Evolutionary conservation across 352 stramenopile species (phyloP), one percentile per base, ranked within the genome.

Genomic region (Pythium biforme): DNA sequence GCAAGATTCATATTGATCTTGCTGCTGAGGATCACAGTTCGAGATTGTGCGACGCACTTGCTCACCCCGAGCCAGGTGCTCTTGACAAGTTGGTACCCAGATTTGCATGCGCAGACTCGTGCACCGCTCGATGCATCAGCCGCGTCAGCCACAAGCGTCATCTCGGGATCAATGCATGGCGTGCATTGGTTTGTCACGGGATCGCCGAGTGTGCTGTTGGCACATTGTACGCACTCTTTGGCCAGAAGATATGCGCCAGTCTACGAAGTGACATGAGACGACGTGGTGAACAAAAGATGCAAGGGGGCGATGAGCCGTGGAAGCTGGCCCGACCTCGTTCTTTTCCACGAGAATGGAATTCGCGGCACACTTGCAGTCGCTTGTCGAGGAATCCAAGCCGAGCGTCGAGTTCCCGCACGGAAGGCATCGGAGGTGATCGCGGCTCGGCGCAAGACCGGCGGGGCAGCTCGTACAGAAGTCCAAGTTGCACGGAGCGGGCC

Each of bases 121-220:
- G 23, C 33, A 19, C 72, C 52, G 20, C 46, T 53, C 4, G 23
- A 49, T n/a, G 72, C 69, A 22, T 72, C 60, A 8, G 33, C 49
- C 20, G 72, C 69, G 25, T 72, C 60, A 8, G 33, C 55, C 34
- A 68, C 61, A 26, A 90, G 76, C 6, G 69, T 73, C 92, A 97
- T 98, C 12, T 73, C 53, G 2, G 77, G 64, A 75, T 97, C 89
- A 1, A 73, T 68, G 60, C 94, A 98, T 4, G 66, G 23, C 31
- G 69, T 59, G 55, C 94, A 98, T 0, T 52, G 68, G 27, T 83
- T 84, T 14, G 62, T 72, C 3, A 22, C 23, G 17, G 59, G 47
- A 37, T 84, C 75, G 8, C 51, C 62, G 29, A 73, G 66, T 22
- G 74, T 83, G 22, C 68, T 79, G 41, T 72, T 75, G 2, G 66